These are phyloP conservation scores for Monosporozyma solicola DNA, from an alignment of 805 yeast species.

Conservation along the genomic window DNA sequence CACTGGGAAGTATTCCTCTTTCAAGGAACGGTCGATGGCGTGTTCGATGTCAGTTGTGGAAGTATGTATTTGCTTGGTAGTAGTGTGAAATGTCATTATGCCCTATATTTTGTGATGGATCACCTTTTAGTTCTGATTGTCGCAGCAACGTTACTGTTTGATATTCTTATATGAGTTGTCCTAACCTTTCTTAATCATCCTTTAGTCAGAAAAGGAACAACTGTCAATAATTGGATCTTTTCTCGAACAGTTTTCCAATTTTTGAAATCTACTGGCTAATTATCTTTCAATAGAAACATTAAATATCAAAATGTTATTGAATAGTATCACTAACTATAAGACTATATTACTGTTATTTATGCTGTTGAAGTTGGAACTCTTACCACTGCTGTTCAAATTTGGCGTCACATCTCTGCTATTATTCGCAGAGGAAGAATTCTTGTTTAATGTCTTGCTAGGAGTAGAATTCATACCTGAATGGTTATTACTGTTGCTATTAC, in stretches of 20 bases:
- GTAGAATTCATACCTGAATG: background rate
- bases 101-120: background rate
- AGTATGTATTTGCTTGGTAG: constrained; percentile 39
- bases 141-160: background rate
- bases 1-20: constrained; percentile 56
- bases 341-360: background rate
- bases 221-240: too few relatives aligned
- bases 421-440: background rate
- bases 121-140: background rate
- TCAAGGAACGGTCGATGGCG: constrained; percentile 73
- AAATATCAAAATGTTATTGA: background rate
- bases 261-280: too few relatives aligned
- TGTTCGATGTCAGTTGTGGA: constrained; percentile 58
- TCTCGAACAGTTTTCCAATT: too few relatives aligned
- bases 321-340: background rate
- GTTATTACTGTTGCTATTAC: background rate
- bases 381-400: background rate
- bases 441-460: background rate
- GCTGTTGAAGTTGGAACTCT: background rate
- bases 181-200: too few relatives aligned
- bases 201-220: too few relatives aligned
- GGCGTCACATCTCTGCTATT: background rate
- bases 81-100: constrained; percentile 2
- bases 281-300: too few relatives aligned
- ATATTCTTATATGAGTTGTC: too few relatives aligned